Evolutionary conservation across 164 flowering plant species (phyloP).

Genomic region (Aristolochia contorta): DNA sequence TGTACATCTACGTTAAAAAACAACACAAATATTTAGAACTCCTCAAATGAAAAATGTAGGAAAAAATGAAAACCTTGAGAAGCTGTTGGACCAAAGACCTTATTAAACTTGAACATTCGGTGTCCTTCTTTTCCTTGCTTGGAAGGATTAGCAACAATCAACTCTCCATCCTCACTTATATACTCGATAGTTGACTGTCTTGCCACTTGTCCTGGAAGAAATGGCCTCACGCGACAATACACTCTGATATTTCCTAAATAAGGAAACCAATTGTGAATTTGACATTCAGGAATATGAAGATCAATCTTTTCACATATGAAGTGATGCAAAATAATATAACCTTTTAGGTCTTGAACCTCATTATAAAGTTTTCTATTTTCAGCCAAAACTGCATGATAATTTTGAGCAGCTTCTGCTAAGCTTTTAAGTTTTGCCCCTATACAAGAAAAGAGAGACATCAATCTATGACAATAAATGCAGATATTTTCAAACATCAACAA

Average conservation of each 20-base stretch:
- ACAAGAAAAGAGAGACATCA: conserved; percentile 3
- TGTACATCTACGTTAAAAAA: neutral
- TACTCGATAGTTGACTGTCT: conserved; percentile 71
- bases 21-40: neutral
- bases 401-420: conserved; percentile 64
- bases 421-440: conserved; percentile 67
- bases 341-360: conserved; percentile 96
- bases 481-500: conserved; percentile 2
- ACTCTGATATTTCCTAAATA: conserved; percentile 84
- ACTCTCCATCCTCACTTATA: conserved; percentile 85
- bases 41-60: neutral
- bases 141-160: conserved; percentile 64
- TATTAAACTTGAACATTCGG: conserved; percentile 76
- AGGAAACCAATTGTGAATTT: conserved; percentile 4
- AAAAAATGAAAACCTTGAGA: conserved; percentile 59
- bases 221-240: conserved; percentile 89
- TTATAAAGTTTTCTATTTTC: conserved; percentile 88
- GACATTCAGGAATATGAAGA: neutral
- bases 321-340: conserved; percentile 23
- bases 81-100: conserved; percentile 67
- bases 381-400: conserved; percentile 68
- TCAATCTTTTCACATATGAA: neutral
- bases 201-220: conserved; percentile 63
- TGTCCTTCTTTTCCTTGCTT: conserved; percentile 79
- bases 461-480: neutral